These are phyloP conservation scores for Fraxinus quadrangulata DNA, from an alignment of 257 asterid genomes.

Conservation along the genomic window DNA sequence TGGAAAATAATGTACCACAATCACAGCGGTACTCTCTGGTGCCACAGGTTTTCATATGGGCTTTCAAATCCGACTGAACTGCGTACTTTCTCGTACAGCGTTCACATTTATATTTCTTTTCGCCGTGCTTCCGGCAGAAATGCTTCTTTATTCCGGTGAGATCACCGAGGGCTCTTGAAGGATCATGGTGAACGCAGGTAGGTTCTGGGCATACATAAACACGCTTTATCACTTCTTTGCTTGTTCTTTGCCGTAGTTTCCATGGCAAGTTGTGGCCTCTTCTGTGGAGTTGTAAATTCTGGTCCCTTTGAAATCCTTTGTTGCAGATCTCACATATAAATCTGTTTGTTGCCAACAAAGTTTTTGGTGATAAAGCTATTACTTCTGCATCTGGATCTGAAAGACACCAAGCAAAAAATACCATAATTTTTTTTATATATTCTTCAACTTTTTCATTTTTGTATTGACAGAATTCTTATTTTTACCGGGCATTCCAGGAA, in stretches of 20 bases:
- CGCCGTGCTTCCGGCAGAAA: slow-evolving; percentile 91
- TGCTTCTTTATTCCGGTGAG: slow-evolving; percentile 92
- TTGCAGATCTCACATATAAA: slow-evolving; percentile 91
- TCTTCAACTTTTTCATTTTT: background rate
- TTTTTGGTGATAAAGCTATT: slow-evolving; percentile 71
- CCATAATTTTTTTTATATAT: background rate
- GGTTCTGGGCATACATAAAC: slow-evolving; percentile 87
- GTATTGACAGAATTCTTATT: too few relatives aligned
- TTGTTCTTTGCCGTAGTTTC: slow-evolving; percentile 75
- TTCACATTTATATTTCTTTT: slow-evolving; percentile 81
- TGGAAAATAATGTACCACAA: slow-evolving; percentile 88
- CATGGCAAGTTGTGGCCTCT: slow-evolving; percentile 96
- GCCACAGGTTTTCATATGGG: slow-evolving; percentile 92
- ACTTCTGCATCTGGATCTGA: slow-evolving; percentile 95
- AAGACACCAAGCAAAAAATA: slow-evolving; percentile 4
- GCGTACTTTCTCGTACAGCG: slow-evolving; percentile 86
- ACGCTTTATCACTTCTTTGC: slow-evolving; percentile 60
- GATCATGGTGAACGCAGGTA: slow-evolving; percentile 75
- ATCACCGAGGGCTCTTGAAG: slow-evolving; percentile 84
- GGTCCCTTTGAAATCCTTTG: slow-evolving; percentile 95
- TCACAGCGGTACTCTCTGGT: slow-evolving; percentile 87
- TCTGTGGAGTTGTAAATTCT: slow-evolving; percentile 84
- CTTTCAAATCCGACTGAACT: slow-evolving; percentile 88
- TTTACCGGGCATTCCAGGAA: slow-evolving; percentile 93
- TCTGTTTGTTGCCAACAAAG: slow-evolving; percentile 76